Evolutionary conservation across 768 basidiomycete genomes (phyloP), one percentile per base, ranked within the genome.

Genomic region (Boletus sp.): DNA sequence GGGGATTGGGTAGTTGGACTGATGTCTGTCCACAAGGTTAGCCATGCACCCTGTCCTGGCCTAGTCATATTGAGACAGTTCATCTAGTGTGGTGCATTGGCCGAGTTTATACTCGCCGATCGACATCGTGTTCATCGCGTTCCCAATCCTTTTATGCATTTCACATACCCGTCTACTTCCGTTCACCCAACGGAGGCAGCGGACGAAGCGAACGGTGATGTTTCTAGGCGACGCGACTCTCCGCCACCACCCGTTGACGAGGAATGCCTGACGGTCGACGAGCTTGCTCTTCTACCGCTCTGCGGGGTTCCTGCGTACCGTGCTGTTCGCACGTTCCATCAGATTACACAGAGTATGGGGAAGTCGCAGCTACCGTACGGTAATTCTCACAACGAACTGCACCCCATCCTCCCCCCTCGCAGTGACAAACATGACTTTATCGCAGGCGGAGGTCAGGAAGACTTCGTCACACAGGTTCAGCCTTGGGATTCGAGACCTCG

Each of bases 1-100:
- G 90, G 91, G 5, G 94, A 97, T 62, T 91, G 93, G 87, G 88
- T 95, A 6, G 74, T 90, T 54, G 94, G 93, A 11, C 62, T 94
- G 57, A 67, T 88, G 66, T 88, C 93, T 64, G 77, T 88, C 11
- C 77, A 79, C 58, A 94, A 92, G 85, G 93, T 93, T 58, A 60
- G 82, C 64, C 37, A 50, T 58, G 38, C 55, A 27, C 17, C 40
- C 46, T 47, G 43, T 50, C 50, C 45, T 49, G 7, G 5, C 54
- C 52, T 38, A 17, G 14, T 47, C 21, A 21, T 59, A 23, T 52
- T 63, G 44, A 56, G 61, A 23, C 47, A 15, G 29, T 55, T 46
- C 21, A 25, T 47, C 33, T 59, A 93, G 90, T 86, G 83, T 60
- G 93, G 94, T 46, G 90, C 90, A 7, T 78, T 96, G 21, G 79